Conservation (phyloP, 2,329 filamentous ascomycete genomes). For the Phyllosticta paracitricarpa region DNA sequence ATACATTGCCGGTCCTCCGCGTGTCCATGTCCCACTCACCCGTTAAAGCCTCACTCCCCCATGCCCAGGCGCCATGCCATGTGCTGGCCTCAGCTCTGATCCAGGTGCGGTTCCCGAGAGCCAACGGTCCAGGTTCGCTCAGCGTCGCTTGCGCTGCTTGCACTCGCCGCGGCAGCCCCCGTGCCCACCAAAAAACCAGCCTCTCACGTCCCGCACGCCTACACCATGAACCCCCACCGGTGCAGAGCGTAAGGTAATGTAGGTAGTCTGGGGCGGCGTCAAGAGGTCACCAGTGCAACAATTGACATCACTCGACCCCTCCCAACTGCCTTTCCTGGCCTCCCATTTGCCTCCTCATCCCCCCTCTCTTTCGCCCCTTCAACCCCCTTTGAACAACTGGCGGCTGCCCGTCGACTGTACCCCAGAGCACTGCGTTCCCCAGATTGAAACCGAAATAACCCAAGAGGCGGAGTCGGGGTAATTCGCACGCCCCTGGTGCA, state of each 20-base stretch:
- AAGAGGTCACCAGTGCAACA: not conserved
- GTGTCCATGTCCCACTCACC: not conserved
- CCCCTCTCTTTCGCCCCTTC: not conserved
- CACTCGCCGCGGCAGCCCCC: not conserved
- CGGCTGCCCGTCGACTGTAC: too few relatives aligned
- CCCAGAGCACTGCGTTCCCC: not conserved
- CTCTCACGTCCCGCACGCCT: not conserved
- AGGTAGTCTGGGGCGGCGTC: not conserved
- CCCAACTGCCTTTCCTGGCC: not conserved
- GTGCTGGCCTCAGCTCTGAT: not conserved
- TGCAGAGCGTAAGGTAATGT: not conserved
- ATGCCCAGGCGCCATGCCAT: not conserved
- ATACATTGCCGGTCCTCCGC: too few relatives aligned
- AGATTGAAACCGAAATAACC: not conserved
- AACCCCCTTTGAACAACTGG: not conserved
- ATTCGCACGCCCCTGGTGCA: not conserved
- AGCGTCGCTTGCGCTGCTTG: not conserved
- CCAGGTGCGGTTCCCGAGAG: not conserved
- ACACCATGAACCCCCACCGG: not conserved
- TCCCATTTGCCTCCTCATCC: not conserved
- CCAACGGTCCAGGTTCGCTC: not conserved
- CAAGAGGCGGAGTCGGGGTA: not conserved
- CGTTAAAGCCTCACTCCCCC: not conserved
- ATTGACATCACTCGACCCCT: not conserved
- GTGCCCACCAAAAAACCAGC: not conserved